Percentiles rank a stretch among this genome's conserved stretches.
Evolutionary conservation across 1,139 yeast species (phyloP).

Genomic region (Geotrichum australiense): DNA sequence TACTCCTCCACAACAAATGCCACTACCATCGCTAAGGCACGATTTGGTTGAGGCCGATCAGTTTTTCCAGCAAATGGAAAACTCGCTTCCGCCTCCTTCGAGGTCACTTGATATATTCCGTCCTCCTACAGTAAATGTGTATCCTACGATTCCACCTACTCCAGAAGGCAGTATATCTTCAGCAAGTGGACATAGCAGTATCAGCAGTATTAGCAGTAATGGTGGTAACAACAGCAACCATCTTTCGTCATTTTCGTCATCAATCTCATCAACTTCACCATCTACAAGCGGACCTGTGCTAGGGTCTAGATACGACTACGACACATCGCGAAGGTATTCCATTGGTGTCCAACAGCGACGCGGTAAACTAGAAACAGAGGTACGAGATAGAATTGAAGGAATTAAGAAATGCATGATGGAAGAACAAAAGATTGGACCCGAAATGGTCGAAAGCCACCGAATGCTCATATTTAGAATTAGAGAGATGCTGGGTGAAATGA

Average conservation of each 20-base stretch:
- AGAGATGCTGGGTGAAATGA: background rate
- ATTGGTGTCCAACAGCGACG: constrained; percentile 31
- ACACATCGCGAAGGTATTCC: constrained; percentile 26
- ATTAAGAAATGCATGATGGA: background rate
- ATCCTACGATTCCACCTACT: background rate
- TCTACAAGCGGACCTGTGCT: constrained; percentile 25
- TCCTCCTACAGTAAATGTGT: background rate
- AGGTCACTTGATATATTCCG: background rate
- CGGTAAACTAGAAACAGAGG: constrained; percentile 3
- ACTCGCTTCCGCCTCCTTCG: constrained; percentile 22
- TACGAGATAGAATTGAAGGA: background rate
- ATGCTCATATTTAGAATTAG: background rate
- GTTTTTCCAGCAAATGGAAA: constrained; percentile 37
- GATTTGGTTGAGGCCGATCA: constrained; percentile 40
- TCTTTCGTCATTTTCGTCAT: too few relatives aligned
- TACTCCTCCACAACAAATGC: constrained; percentile 16
- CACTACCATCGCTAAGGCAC: constrained; percentile 32
- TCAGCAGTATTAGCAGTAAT: background rate
- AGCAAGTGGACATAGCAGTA: background rate
- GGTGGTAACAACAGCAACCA: too few relatives aligned
- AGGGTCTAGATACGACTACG: constrained; percentile 30
- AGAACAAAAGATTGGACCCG: background rate
- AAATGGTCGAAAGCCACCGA: constrained; percentile 1
- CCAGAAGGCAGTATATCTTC: constrained; percentile 1
- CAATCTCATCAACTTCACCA: too few relatives aligned